Evolutionary conservation across 257 asterid species (phyloP).

Genomic region (Solanum lycopersicoides): DNA sequence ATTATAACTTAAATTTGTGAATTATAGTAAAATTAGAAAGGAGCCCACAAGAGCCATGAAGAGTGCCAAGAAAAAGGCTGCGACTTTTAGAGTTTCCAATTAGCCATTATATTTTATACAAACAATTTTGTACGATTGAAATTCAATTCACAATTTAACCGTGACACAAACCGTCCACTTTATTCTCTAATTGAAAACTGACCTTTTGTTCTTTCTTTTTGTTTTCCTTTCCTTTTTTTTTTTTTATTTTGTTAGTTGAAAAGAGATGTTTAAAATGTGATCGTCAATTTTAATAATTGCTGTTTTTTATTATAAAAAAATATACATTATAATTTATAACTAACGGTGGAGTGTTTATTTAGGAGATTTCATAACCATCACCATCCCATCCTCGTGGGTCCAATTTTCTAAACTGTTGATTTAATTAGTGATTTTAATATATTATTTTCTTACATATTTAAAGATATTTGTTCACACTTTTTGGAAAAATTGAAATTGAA

Average conservation of each 20-base stretch:
- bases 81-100: not conserved
- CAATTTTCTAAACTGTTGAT: too few species aligned
- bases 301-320: not conserved
- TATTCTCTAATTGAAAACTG: not conserved
- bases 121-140: not conserved
- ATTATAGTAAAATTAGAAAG: not conserved
- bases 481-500: not conserved
- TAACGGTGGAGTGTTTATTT: not conserved
- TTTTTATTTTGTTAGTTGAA: not conserved
- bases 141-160: not conserved
- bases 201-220: not conserved
- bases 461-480: not conserved
- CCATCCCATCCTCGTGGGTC: slow-evolving; percentile 3
- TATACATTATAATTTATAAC: not conserved
- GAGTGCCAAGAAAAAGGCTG: not conserved
- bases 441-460: too few species aligned
- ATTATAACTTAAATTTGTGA: not conserved
- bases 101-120: not conserved
- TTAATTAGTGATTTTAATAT: too few species aligned
- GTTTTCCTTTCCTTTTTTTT: fast-evolving
- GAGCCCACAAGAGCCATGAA: not conserved
- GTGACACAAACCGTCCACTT: not conserved
- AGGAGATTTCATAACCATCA: not conserved
- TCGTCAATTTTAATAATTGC: not conserved
- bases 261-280: not conserved